phyloP scores from a whole-genome alignment of 2,329 filamentous ascomycete species.

The Fusarium bulbicola region DNA sequence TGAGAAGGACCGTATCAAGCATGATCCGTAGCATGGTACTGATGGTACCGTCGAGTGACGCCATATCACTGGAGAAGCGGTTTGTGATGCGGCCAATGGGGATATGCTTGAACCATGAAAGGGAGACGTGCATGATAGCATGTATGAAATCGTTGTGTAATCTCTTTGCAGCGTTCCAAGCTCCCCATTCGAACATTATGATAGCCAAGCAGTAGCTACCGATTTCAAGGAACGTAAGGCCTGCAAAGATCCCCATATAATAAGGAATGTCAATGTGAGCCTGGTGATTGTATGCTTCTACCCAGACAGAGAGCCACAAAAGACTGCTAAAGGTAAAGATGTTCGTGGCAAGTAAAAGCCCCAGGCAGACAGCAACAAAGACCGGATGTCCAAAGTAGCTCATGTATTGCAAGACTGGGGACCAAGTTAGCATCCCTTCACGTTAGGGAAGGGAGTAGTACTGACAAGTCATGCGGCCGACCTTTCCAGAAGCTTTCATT shows the following conservation, averaged over 20 bases:
- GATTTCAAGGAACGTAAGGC: conserved; percentile 55
- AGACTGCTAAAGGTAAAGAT: conserved; percentile 54
- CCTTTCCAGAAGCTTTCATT: conserved; percentile 56
- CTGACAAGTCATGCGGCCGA: conserved; percentile 56
- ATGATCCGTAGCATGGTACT: conserved; percentile 55
- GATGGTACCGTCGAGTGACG: conserved; percentile 61
- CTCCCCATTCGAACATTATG: conserved; percentile 62
- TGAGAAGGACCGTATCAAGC: conserved; percentile 53
- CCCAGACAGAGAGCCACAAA: conserved; percentile 63
- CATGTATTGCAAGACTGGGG: conserved; percentile 60
- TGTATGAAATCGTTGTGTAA: conserved; percentile 63
- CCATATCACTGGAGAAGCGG: conserved; percentile 65
- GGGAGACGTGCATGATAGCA: conserved; percentile 61
- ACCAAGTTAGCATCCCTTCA: conserved; percentile 23
- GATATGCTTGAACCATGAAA: conserved; percentile 66
- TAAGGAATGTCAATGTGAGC: conserved; percentile 57
- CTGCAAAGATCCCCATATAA: conserved; percentile 63
- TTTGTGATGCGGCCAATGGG: conserved; percentile 63
- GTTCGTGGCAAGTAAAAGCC: conserved; percentile 53
- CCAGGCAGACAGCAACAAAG: conserved; percentile 53
- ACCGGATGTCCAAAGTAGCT: conserved; percentile 58
- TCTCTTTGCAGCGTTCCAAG: conserved; percentile 63
- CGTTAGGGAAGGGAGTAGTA: conserved; percentile 2
- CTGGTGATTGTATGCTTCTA: conserved; percentile 58
- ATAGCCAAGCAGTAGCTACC: conserved; percentile 54